Base-by-base conservation (phyloP, 1,284 basidiomycete species). In the Ustilago curta region DNA sequence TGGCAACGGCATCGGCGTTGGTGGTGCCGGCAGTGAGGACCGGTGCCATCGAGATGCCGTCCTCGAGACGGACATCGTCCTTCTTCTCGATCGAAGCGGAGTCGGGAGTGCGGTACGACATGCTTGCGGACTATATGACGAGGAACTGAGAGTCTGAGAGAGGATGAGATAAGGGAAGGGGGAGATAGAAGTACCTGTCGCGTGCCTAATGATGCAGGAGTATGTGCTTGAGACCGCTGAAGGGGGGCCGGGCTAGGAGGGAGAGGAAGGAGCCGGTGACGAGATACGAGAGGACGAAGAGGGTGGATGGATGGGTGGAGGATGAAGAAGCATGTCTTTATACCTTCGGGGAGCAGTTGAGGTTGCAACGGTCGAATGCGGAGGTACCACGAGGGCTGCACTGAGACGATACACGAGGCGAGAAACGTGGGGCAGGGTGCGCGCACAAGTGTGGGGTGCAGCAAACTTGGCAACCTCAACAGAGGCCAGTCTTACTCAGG, bases 11-110 rank as follows among this genome's bases (percentile, higher is more conserved):
- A 37, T 76, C 67, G 14, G 68, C 68, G 40, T 57, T 48, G 23
- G 59, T 59, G 45, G 68, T 70, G n/a, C 72, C 72, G 29, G 68
- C 62, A 12, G 72, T 76, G 47, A 76, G 72, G 58, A 76, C 58
- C 32, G 63, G 72, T 2, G 63, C 63, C 23, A 76, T 71, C n/a
- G 49, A 8, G 44, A 64, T 44, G 29, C 72, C 72, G 35, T 68
- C 68, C 51, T 76, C 76, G 16, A 76, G 68, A 21, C 59, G 63
- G 37, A 52, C 18, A 45, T 76, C 68, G 55, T 76, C 72, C 59
- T 70, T 70, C 68, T 75, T 75, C 64, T 76, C 72, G 54, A 76
- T 58, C 32, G 72, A 76, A 23, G 59, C 72, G 52, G 68, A 70
- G 55, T 76, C 72, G 16, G 63, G 67, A 21, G 59, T 62, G 56